Evolutionary conservation across 306 rosid species (phyloP).

Genomic region (Prinsepia uniflora): DNA sequence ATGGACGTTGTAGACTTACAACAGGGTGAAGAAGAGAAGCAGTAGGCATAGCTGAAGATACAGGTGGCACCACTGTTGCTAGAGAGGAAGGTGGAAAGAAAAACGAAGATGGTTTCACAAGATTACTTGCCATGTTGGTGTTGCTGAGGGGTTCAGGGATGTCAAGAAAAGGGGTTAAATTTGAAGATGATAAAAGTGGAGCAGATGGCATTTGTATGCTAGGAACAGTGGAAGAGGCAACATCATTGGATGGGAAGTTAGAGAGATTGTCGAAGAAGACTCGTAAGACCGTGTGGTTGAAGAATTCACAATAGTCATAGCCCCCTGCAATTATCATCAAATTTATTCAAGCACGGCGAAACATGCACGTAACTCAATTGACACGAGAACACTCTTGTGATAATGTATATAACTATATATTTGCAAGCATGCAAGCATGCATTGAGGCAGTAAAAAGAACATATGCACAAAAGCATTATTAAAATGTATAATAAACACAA

Average conservation of each 20-base stretch:
- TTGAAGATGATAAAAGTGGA: conserved; percentile 40
- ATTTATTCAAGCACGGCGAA: neutral
- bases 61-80: conserved; percentile 45
- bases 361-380: too few species aligned
- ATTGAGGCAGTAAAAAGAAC: neutral
- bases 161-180: conserved; percentile 34
- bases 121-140: conserved; percentile 48
- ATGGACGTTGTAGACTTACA: conserved; percentile 53
- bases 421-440: neutral
- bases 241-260: conserved; percentile 33
- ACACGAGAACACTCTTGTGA: neutral
- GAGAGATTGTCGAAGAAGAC: conserved; percentile 34
- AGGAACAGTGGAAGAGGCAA: conserved; percentile 41
- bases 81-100: conserved; percentile 48
- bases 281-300: conserved; percentile 35
- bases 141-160: conserved; percentile 41
- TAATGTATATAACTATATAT: neutral
- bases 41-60: conserved; percentile 48
- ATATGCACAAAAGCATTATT: neutral
- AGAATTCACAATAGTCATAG: conserved; percentile 34
- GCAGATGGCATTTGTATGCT: conserved; percentile 46
- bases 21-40: conserved; percentile 47
- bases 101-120: conserved; percentile 73
- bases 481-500: neutral
- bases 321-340: conserved; percentile 47